Percentiles rank a stretch among this genome's conserved stretches.
Conservation (phyloP, 208 protist species). For the Leishmania lainsoni region DNA sequence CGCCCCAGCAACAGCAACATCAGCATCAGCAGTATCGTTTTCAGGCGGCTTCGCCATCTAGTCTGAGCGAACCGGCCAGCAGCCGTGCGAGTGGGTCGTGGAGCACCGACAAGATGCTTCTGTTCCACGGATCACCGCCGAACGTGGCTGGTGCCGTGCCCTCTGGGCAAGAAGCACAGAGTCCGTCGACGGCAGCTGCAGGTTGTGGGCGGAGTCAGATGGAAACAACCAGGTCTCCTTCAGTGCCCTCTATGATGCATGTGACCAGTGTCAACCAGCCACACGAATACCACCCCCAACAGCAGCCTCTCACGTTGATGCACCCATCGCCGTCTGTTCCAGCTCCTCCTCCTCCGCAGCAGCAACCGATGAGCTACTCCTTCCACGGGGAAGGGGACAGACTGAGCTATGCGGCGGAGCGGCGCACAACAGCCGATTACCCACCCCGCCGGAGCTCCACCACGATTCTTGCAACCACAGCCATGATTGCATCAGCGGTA, state of each 20-base stretch:
- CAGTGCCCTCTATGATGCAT: background rate
- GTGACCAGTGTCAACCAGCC: background rate
- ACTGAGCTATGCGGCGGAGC: background rate
- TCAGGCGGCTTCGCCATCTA: background rate
- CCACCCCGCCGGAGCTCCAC: slow-evolving; percentile 6
- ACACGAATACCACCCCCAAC: background rate
- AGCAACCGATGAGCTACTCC: background rate
- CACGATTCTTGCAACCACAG: background rate
- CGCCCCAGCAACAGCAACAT: background rate
- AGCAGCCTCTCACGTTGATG: background rate
- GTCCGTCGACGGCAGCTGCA: background rate
- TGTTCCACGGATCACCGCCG: background rate
- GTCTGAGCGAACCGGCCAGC: background rate
- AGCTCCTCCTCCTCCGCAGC: background rate
- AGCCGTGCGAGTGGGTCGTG: background rate
- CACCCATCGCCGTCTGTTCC: background rate
- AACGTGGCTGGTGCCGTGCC: background rate
- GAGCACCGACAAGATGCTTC: background rate
- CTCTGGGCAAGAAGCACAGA: background rate
- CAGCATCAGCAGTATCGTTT: background rate
- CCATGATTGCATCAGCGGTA: background rate
- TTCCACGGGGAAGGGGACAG: background rate
- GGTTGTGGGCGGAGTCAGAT: background rate
- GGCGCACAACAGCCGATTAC: slow-evolving; percentile 15
- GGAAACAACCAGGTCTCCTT: background rate